Conservation (phyloP, 495 filamentous ascomycete species). For the Xylaria curta region DNA sequence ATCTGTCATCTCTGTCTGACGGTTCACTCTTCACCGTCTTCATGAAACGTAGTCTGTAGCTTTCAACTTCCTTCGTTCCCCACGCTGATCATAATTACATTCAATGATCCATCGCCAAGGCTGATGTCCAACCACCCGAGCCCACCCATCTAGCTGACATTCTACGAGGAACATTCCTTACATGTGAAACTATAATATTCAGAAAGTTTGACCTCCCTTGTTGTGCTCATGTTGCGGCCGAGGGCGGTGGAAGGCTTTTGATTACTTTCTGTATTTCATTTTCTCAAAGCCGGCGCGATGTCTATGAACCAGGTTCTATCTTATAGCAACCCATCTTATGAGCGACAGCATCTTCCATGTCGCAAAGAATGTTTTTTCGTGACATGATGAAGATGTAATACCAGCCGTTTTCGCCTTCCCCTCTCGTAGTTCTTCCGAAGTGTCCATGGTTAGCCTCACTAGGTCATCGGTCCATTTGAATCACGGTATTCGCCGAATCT, state of each 20-base stretch:
- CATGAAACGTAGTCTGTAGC: too few relatives aligned
- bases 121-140: too few relatives aligned
- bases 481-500: conserved; percentile 14
- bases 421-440: background rate
- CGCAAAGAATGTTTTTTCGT: background rate
- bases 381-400: background rate
- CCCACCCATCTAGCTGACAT: background rate
- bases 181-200: background rate
- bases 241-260: background rate
- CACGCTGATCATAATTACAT: background rate
- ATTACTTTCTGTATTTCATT: background rate
- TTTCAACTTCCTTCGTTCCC: background rate
- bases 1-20: background rate
- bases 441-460: background rate
- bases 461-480: background rate
- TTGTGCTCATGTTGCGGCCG: too few relatives aligned
- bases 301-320: background rate
- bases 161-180: background rate
- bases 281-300: background rate
- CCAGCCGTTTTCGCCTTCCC: background rate
- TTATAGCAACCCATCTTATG: background rate
- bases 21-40: background rate
- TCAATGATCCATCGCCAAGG: too few relatives aligned
- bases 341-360: background rate
- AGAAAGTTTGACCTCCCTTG: background rate